Conservation (phyloP, 495 filamentous ascomycete species). For the Talaromyces ruber region DNA sequence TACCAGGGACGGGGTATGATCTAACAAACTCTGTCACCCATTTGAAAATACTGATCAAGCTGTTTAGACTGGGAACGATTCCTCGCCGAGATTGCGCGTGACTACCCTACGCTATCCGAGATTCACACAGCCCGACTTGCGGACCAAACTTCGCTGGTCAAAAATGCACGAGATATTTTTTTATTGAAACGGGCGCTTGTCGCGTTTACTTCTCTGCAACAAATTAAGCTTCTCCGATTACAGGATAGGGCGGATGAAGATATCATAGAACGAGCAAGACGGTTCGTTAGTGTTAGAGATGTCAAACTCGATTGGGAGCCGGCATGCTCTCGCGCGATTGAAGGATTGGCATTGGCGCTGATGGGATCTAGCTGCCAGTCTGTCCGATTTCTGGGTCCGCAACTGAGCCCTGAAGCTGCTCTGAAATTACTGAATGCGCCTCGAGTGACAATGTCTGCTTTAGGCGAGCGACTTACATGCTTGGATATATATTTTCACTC, state of each 20-base stretch:
- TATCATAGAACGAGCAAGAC: constrained; percentile 34
- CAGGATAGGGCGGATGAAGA: constrained; percentile 50
- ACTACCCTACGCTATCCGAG: constrained; percentile 15
- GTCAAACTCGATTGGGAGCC: constrained; percentile 50
- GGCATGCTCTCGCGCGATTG: constrained; percentile 54
- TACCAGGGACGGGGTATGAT: constrained; percentile 43
- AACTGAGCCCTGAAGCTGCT: constrained; percentile 53
- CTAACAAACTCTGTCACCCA: background rate
- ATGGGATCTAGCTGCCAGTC: constrained; percentile 45
- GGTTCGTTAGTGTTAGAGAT: constrained; percentile 14
- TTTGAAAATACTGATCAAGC: background rate
- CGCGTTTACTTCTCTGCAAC: constrained; percentile 51
- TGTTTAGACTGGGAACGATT: constrained; percentile 27
- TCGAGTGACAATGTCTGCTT: constrained; percentile 34
- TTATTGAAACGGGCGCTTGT: constrained; percentile 47
- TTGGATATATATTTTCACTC: constrained; percentile 54
- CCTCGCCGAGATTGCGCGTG: constrained; percentile 12
- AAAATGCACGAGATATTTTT: constrained; percentile 18
- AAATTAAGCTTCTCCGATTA: constrained; percentile 57
- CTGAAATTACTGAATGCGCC: constrained; percentile 38
- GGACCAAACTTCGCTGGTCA: constrained; percentile 23
- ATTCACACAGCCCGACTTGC: constrained; percentile 22
- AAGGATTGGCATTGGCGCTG: constrained; percentile 49
- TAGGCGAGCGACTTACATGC: constrained; percentile 49
- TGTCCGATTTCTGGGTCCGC: constrained; percentile 53